Evolutionary conservation across 164 flowering plant species (phyloP).

Genomic region (Cinnamomum micranthum): DNA sequence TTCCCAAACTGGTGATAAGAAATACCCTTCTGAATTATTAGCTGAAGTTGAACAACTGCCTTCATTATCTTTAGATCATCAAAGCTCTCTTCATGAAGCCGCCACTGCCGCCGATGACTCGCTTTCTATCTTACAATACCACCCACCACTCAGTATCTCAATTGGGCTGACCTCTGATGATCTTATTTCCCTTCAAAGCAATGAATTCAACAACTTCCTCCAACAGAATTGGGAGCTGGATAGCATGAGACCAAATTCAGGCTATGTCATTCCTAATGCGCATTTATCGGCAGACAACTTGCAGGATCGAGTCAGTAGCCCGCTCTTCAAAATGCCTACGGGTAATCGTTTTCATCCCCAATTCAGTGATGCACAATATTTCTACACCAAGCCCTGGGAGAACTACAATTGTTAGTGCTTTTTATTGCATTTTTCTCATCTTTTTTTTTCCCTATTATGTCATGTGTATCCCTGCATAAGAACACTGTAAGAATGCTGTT

Average conservation of each 20-base stretch:
- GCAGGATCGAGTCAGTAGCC: not conserved
- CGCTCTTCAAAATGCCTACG: too few relatives aligned
- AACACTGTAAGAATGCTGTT: not conserved
- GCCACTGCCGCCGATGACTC: not conserved
- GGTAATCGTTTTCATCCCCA: not conserved
- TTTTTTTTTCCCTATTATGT: not conserved
- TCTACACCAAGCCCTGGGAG: not conserved
- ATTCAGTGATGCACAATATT: not conserved
- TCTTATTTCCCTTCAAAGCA: conserved; percentile 3
- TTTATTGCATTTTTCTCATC: not conserved
- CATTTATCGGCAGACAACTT: conserved; percentile 7
- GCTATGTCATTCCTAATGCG: conserved; percentile 5
- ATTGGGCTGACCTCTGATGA: conserved; percentile 21
- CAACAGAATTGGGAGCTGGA: conserved; percentile 12
- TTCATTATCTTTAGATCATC: conserved; percentile 14
- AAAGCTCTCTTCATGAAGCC: not conserved
- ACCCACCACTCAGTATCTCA: conserved; percentile 12
- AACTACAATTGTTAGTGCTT: not conserved
- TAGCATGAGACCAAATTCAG: not conserved
- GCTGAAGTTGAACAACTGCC: conserved; percentile 22
- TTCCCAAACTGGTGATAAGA: conserved; percentile 19
- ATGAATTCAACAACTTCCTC: conserved; percentile 3
- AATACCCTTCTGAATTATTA: conserved; percentile 9
- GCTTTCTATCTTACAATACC: conserved; percentile 16
- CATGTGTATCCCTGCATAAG: not conserved